Evolutionary conservation across 495 filamentous ascomycete species (phyloP), one percentile per base, ranked within the genome.

Genomic region (Penicillium alfredii): DNA sequence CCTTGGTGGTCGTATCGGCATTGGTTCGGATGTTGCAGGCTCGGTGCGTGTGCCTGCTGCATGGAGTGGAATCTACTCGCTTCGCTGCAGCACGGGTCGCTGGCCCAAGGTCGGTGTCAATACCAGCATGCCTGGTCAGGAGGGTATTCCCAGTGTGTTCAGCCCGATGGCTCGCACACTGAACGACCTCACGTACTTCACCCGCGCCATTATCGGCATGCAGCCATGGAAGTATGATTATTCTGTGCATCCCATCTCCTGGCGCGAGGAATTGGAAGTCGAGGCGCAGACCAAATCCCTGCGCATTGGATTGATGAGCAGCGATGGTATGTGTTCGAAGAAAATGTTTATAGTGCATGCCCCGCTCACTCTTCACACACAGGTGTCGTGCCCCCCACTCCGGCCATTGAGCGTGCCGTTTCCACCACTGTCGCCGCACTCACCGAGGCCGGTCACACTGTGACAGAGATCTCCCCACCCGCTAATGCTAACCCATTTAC

Each of bases 71-170:
- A 88, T 94, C 53, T 96, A 95, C 58, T 80, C 81, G 2, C 59
- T 98, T 13, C 77, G 88, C 28, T 98, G 92, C 59, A 88, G 82
- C n/a, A 94, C 85, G n/a, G 89, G 92, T 11, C 72, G 92, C 16
- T 98, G 92, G 87, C 88, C 88, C 4, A 93, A 93, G 54, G 70
- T 69, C 24, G 92, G 90, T 4, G 82, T 86, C 43, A 68, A 71
- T 23, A 95, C 92, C 2, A 89, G 84, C 45, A 96, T 96, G 90
- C 77, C 84, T 0, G 90, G 90, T 0, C 90, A 98, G 58, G 90
- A 98, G 58, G 90, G 89, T 3, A 79, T 98, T 20, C 73, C 84
- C 2, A 86, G 81, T 51, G 85, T 94, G 14, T 96, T 89, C 58
- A 90, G 84, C 35, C 90, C 90, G 3, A 96, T 98, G 92, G 74